Evolutionary conservation across 805 yeast genomes (phyloP), one percentile per base, ranked within the genome.

Genomic region (Cyberlindnera xishuangbannaensis): DNA sequence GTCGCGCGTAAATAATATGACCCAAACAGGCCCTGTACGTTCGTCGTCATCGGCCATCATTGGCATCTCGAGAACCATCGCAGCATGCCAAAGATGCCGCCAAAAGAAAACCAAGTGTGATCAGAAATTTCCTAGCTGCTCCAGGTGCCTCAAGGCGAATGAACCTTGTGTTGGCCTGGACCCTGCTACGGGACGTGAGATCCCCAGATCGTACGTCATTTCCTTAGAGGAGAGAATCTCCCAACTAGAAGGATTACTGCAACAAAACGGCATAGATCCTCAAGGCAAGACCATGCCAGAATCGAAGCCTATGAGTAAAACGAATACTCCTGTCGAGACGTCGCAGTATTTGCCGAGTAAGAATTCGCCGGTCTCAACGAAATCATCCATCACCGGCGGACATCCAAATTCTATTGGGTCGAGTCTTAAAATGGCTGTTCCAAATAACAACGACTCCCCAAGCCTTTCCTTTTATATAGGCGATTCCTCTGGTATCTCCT

Each of bases 71-170:
- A 61, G 87, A 33, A 67, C 85, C 1, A 78, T 82, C n/a, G 72
- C 85, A 1, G 95, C 95, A 1, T 87, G 96, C 53, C 82, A 81
- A 48, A 62, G 95, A 36, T 87, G 96, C 48, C 71, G 95, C 13
- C 52, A 75, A 48, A 75, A 73, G 53, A 78, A 77, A 55, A 68
- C 76, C 39, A 75, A 73, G 43, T 78, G 84, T 52, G 71, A 75
- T n/a, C 65, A 78, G 39, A 66, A 62, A 25, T 67, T 64, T 26
- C 84, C 83, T 1, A 57, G 68, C 12, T 79, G 84, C 48, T 58
- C 62, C 18, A 66, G 67, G 41, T 78, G 85, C 55, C 56, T 60
- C 13, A 70, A 65, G 36, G 80, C 83, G 9, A 72, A 75, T 6
- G 80, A 64, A 3, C 83, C 82, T 6, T 87, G 97, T 58, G 76